phyloP scores from a whole-genome alignment of 768 basidiomycete species.

The Clathrus columnatus region DNA sequence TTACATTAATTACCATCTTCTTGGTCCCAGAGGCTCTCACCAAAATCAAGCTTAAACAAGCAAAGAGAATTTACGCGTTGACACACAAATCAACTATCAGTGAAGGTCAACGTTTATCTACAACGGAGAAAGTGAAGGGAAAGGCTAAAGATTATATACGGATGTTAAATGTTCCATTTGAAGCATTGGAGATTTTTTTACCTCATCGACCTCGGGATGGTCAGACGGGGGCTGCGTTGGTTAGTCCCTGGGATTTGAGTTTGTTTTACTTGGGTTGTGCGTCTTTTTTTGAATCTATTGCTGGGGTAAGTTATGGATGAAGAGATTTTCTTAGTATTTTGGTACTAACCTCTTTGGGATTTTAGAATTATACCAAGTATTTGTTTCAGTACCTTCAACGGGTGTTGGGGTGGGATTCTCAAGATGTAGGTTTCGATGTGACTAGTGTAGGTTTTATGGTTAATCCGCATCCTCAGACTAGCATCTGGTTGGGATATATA shows the following conservation, averaged over 20 bases:
- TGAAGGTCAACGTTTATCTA: conserved; percentile 4
- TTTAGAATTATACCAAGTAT: not conserved
- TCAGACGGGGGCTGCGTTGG: not conserved
- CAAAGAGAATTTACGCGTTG: conserved; percentile 13
- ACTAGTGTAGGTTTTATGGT: not conserved
- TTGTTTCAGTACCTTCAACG: conserved; percentile 59
- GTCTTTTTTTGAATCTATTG: conserved; percentile 31
- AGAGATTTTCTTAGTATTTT: conserved; percentile 34
- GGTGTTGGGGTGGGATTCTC: conserved; percentile 59
- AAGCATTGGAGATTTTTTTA: conserved; percentile 58
- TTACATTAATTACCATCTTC: conserved; percentile 41
- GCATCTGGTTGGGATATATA: conserved; percentile 58
- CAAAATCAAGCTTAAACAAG: conserved; percentile 25
- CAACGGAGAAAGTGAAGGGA: not conserved
- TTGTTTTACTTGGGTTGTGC: conserved; percentile 42
- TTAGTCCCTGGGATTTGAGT: conserved; percentile 52
- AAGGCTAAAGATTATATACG: conserved; percentile 25
- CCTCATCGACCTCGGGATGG: conserved; percentile 28
- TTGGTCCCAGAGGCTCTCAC: conserved; percentile 76
- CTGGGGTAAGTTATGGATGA: not conserved
- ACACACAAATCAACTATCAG: not conserved
- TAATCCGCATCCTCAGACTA: conserved; percentile 36
- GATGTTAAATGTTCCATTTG: conserved; percentile 52
- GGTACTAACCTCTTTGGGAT: conserved; percentile 29
- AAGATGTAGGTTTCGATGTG: conserved; percentile 35